Conservation (phyloP, 2,329 filamentous ascomycete genomes). For the Mariannaea elegans region DNA sequence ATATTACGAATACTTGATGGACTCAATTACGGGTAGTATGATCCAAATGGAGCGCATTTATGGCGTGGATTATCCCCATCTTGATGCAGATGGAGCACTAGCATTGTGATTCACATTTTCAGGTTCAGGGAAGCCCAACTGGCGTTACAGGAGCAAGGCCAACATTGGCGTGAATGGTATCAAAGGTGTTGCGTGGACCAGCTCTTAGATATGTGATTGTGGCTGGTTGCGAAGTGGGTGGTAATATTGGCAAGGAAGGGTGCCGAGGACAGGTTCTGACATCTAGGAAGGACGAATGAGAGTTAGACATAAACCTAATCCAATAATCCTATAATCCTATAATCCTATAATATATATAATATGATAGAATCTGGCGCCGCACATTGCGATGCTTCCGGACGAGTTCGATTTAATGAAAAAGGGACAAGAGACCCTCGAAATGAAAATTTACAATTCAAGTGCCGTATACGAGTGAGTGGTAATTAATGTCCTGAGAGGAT, state of each 20-base stretch:
- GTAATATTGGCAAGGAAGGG: background rate
- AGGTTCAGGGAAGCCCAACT: slow-evolving; percentile 2
- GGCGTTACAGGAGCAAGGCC: slow-evolving; percentile 18
- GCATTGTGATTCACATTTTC: background rate
- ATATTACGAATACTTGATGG: background rate
- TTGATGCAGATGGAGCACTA: slow-evolving; percentile 5
- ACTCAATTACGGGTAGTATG: slow-evolving; percentile 1
- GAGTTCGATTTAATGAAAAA: background rate
- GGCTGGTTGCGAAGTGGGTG: background rate
- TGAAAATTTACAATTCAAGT: no score
- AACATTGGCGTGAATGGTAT: slow-evolving; percentile 13
- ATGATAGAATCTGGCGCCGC: background rate
- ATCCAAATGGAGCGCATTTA: background rate
- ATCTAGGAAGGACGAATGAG: background rate
- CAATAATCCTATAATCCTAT: slow-evolving; percentile 30
- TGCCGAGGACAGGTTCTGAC: background rate
- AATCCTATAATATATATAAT: slow-evolving; percentile 40
- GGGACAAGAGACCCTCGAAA: no score
- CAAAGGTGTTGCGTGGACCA: slow-evolving; percentile 10
- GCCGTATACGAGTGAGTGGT: background rate
- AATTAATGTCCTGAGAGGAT: background rate
- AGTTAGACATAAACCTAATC: slow-evolving; percentile 27
- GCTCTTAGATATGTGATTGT: slow-evolving; percentile 13
- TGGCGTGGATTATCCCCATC: background rate
- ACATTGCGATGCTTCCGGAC: background rate